phyloP scores from a whole-genome alignment of 345 rosid genomes.

The Durio zibethinus region DNA sequence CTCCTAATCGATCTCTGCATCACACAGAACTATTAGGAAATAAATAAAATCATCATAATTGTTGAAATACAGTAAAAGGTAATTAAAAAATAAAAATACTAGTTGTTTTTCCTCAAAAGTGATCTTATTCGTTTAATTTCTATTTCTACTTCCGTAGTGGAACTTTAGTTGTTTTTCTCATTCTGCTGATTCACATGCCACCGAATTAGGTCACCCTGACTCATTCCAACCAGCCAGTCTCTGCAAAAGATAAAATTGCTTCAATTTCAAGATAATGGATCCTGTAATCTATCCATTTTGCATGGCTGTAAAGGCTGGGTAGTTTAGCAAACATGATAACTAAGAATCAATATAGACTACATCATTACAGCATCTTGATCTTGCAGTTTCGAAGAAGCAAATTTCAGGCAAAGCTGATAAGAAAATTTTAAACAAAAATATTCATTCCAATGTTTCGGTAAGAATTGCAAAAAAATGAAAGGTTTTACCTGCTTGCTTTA shows the following conservation, averaged over 20 bases:
- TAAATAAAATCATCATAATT: not conserved
- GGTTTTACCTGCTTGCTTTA: constrained; percentile 38
- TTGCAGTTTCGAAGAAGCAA: not conserved
- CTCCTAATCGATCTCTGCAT: constrained; percentile 78
- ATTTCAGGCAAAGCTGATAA: not conserved
- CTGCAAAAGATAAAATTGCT: constrained; percentile 29
- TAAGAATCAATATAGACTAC: not conserved
- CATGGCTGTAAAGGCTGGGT: not conserved
- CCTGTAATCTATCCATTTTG: not conserved
- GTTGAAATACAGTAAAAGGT: not conserved
- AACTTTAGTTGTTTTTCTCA: constrained; percentile 70
- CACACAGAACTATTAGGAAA: not conserved
- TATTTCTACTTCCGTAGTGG: constrained; percentile 58
- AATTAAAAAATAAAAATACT: not conserved
- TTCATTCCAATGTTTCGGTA: not conserved
- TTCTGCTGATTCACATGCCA: constrained; percentile 93
- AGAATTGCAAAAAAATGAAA: not conserved
- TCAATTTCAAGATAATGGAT: not conserved
- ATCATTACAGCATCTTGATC: not conserved
- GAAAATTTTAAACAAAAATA: not conserved
- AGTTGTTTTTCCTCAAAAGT: constrained; percentile 64
- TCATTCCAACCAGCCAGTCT: constrained; percentile 78
- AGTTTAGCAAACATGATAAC: not conserved
- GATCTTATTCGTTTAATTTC: constrained; percentile 70
- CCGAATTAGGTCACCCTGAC: constrained; percentile 70